These are phyloP conservation scores for Silene noctiflora DNA, from an alignment of 179 eudicot species.

Conservation along the genomic window DNA sequence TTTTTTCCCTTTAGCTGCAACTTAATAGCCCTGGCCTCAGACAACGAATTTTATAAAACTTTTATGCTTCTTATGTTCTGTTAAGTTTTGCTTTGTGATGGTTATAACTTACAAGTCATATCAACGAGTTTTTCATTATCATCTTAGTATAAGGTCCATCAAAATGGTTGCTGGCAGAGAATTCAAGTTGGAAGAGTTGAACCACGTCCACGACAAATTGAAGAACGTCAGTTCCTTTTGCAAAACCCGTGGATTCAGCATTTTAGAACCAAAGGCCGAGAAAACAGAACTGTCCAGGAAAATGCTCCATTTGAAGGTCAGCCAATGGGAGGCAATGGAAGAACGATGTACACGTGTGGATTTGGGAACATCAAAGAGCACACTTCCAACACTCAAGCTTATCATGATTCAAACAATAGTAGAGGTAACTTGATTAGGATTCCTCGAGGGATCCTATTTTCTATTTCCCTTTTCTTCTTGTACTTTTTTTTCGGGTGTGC, in stretches of 20 bases:
- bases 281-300: constrained; percentile 23
- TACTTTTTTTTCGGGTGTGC: too few relatives aligned
- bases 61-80: too few relatives aligned
- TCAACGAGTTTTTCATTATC: background rate
- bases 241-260: constrained; percentile 59
- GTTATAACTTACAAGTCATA: constrained; percentile 1
- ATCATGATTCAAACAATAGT: constrained; percentile 35
- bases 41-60: background rate
- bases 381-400: constrained; percentile 26
- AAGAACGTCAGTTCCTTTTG: constrained; percentile 28
- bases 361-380: constrained; percentile 28
- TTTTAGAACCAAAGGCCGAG: constrained; percentile 37
- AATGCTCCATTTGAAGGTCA: constrained; percentile 25
- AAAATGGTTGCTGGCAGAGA: constrained; percentile 57
- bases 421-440: constrained; percentile 38
- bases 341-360: constrained; percentile 26
- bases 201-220: constrained; percentile 32
- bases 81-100: background rate
- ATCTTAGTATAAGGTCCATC: constrained; percentile 58
- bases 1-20: background rate
- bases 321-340: constrained; percentile 16
- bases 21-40: background rate
- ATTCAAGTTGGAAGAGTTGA: constrained; percentile 37
- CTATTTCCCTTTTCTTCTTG: too few relatives aligned
- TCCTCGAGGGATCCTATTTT: background rate